Base-by-base conservation (phyloP, 1,284 basidiomycete species). In the Somion occarium region DNA sequence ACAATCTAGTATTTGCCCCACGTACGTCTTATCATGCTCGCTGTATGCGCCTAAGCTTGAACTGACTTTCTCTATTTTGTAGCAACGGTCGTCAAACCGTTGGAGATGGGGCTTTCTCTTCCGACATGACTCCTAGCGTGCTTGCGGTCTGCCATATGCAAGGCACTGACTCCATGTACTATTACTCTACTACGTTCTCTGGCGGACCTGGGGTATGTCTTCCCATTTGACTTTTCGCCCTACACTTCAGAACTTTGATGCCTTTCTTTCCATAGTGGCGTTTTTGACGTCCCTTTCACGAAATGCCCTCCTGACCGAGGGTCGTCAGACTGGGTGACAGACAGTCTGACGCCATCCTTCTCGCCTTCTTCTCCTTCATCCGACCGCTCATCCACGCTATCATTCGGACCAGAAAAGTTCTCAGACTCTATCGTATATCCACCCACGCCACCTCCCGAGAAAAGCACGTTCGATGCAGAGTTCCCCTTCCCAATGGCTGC, bases 281-380 rank as follows among this genome's bases (percentile, higher is more conserved):
- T 73, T 90, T 91, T 91, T 91, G 89, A 91, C 88, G 75, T 74
- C 76, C 86, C 88, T 64, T 83, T 76, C 64, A 72, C 72, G 60
- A 91, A 91, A 91, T 91, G 89, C 89, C 88, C 88, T 88, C 88
- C 88, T 64, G 85, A 88, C 66, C 66, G 89, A 85, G 89, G 88
- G 88, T 91, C 88, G 88, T 83, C 81, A 78, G 82, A 79, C 79
- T 85, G 88, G 82, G 88, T 91, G 88, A 91, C 85, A 91, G 88
- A 80, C 87, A 78, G 81, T 75, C 79, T 79, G 82, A 79, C 87
- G 89, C 73, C 78, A 65, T 70, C 69, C 61, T 71, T 74, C 61
- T 67, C 75, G 66, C 72, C 71, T 62, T 68, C 69, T 50, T 65
- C 71, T 63, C 73, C 75, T 63, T 59, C 64, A 63, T 61, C 67